These are phyloP conservation scores for Macrophomina pseudophaseolina DNA, from an alignment of 2,329 filamentous ascomycete species.

Conservation along the genomic window DNA sequence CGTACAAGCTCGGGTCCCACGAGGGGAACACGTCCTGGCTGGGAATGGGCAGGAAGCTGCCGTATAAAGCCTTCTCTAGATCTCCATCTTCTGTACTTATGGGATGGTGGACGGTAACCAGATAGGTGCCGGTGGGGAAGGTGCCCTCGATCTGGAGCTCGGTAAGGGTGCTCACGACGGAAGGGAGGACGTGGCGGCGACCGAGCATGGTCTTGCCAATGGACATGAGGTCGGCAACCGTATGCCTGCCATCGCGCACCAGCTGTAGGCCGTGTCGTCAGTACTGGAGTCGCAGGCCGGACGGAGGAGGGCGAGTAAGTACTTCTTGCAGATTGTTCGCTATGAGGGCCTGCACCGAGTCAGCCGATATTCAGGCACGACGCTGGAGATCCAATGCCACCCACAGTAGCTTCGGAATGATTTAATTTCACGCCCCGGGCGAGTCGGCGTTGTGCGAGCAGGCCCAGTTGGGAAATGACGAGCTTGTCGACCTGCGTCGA, in stretches of 20 bases:
- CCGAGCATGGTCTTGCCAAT: constrained; percentile 92
- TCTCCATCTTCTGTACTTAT: constrained; percentile 86
- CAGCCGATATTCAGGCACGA: constrained; percentile 21
- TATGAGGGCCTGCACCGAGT: constrained; percentile 70
- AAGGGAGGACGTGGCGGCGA: constrained; percentile 85
- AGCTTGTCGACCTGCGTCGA: constrained; percentile 85
- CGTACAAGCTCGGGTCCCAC: constrained; percentile 68
- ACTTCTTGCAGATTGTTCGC: constrained; percentile 88
- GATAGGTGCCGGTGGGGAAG: constrained; percentile 86
- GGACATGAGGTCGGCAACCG: constrained; percentile 90
- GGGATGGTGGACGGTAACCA: constrained; percentile 92
- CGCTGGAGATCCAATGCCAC: constrained; percentile 30
- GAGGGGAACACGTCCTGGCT: constrained; percentile 69
- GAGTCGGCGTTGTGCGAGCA: constrained; percentile 84
- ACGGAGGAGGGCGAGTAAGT: constrained; percentile 29
- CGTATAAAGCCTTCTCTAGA: constrained; percentile 84
- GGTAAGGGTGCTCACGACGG: constrained; percentile 76
- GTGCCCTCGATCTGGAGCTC: constrained; percentile 95
- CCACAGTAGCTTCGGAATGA: constrained; percentile 82
- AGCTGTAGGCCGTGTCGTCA: constrained; percentile 56
- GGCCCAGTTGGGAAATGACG: constrained; percentile 84
- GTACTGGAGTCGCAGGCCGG: neutral
- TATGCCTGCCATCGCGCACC: constrained; percentile 94
- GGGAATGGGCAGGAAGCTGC: constrained; percentile 86
- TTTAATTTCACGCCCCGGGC: constrained; percentile 89